phyloP scores from a whole-genome alignment of 2,329 filamentous ascomycete genomes.

The Diaporthe nobilis region DNA sequence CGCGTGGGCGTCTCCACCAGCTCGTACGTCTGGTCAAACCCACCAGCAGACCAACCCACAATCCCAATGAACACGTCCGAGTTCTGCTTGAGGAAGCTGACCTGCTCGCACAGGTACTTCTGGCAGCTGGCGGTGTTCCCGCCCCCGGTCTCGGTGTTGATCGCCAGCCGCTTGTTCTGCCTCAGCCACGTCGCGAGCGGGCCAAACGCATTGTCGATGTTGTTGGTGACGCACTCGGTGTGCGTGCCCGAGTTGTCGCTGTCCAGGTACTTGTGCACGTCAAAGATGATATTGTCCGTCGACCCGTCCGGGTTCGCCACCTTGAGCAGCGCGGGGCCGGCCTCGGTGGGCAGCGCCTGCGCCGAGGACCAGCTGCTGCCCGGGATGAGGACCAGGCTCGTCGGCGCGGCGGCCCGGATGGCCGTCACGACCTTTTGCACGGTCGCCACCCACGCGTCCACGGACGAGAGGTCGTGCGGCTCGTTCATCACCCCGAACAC shows the following conservation, averaged over 20 bases:
- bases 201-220: conserved; percentile 51
- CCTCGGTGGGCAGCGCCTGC: conserved; percentile 62
- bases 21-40: conserved; percentile 48
- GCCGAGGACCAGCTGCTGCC: conserved; percentile 72
- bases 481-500: conserved; percentile 78
- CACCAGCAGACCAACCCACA: conserved; percentile 49
- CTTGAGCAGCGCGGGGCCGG: conserved; percentile 64
- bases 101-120: conserved; percentile 50
- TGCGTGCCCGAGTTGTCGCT: conserved; percentile 67
- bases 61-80: conserved; percentile 49
- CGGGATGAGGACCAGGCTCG: conserved; percentile 73
- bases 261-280: conserved; percentile 73
- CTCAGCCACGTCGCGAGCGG: conserved; percentile 54
- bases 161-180: conserved; percentile 50
- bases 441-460: conserved; percentile 68
- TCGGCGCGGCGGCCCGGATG: conserved; percentile 74
- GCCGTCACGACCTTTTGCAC: conserved; percentile 75
- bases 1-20: conserved; percentile 49
- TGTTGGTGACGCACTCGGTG: conserved; percentile 65
- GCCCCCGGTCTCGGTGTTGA: conserved; percentile 55
- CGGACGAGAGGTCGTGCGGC: conserved; percentile 69
- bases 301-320: conserved; percentile 71
- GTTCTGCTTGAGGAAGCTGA: conserved; percentile 51
- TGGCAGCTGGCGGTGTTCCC: conserved; percentile 53
- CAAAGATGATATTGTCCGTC: conserved; percentile 67